Base-by-base conservation (phyloP, 2,329 filamentous ascomycete species). In the Westerdykella sp. region DNA sequence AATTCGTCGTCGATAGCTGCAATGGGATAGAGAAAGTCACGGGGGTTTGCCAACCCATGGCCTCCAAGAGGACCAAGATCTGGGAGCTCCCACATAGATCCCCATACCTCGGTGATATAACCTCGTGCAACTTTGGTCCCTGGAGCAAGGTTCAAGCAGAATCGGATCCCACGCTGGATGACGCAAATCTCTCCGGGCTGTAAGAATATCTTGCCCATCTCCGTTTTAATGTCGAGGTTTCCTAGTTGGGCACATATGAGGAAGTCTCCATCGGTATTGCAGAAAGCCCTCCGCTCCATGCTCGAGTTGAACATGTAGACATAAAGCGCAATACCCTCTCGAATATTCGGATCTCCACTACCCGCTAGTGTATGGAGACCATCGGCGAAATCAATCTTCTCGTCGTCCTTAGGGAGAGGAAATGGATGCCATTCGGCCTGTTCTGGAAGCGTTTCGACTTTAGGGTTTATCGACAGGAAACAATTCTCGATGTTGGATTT, bases 281-380 rank as follows among this genome's bases (percentile, higher is more conserved):
- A 69, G 48, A 74, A 75, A 0, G 73, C 70, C 30, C 69, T 61
- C 5, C 63, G 60, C 4, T 60, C 56, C 74, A 77, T 77, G 39
- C 60, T 68, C 1, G 59, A 55, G 48, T 74, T 75, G 50, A 72
- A 67, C 47, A 67, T 64, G 53, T 75, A 77, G 28, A 75, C 65
- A 50, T 76, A 73, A 1, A 73, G 59, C 4, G 73, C 73, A 16
- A 76, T 57, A 6, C 74, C 74, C 43, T 76, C 72, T 42, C 66
- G 63, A 22, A 73, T 62, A n/a, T 71, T 76, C 5, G 74, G 69
- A 34, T 77, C 73, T 7, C 74, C 74, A 21, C 70, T 70, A 5
- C 74, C 74, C 16, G 65, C 71, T 7, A 77, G 58, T 2, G 74
- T 75, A 52, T 73, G 71, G 11, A 77, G 59, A 5, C 74, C 73